Conservation (phyloP, 1,284 basidiomycete species). For the Marasmius sp. region DNA sequence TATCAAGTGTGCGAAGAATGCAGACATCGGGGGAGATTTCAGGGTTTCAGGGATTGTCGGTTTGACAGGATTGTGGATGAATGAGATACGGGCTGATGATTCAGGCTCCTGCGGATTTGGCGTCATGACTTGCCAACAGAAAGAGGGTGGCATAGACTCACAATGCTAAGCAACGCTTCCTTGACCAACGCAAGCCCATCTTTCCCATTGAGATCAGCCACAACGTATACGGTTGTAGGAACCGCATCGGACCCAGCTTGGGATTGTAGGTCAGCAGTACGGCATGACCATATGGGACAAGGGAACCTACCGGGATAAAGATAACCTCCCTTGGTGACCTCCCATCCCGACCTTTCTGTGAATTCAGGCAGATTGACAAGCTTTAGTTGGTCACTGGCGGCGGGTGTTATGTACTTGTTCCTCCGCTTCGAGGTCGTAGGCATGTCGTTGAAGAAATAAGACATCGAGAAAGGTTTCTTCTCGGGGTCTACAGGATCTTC, state of each 20-base stretch:
- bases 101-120: slow-evolving; percentile 35
- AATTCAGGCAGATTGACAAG: slow-evolving; percentile 55
- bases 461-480: slow-evolving; percentile 34
- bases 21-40: slow-evolving; percentile 31
- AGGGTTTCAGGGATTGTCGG: slow-evolving; percentile 15
- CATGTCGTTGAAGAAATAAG: slow-evolving; percentile 88
- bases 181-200: slow-evolving; percentile 57
- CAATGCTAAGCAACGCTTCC: slow-evolving; percentile 67
- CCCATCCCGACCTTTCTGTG: slow-evolving; percentile 41
- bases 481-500: background rate
- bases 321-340: slow-evolving; percentile 14
- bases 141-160: slow-evolving; percentile 30
- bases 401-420: slow-evolving; percentile 69
- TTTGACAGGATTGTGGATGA: slow-evolving; percentile 61
- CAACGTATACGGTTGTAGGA: slow-evolving; percentile 60
- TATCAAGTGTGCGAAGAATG: slow-evolving; percentile 47
- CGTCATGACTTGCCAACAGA: background rate
- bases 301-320: slow-evolving; percentile 58
- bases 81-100: slow-evolving; percentile 52
- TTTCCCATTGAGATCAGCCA: slow-evolving; percentile 77
- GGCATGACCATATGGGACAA: background rate
- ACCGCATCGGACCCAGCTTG: slow-evolving; percentile 36
- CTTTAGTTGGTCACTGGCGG: slow-evolving; percentile 41
- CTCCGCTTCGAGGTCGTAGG: slow-evolving; percentile 69
- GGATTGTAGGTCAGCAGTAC: slow-evolving; percentile 11